These are phyloP conservation scores for Guillardia theta DNA, from an alignment of 78 protist species.

Conservation along the genomic window DNA sequence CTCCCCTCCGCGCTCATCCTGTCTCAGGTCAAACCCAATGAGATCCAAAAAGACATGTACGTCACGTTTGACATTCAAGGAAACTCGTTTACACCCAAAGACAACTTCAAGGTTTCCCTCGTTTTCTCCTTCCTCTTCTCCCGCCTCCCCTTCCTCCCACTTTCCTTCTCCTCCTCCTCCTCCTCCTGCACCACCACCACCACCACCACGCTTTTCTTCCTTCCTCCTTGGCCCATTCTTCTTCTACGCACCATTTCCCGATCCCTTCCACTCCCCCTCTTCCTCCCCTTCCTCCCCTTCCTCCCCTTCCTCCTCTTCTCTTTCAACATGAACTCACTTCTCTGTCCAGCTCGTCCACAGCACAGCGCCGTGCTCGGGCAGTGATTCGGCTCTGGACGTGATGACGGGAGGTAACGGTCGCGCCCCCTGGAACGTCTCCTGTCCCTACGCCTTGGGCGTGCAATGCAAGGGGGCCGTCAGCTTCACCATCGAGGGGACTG, in stretches of 20 bases:
- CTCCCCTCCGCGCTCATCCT: not conserved
- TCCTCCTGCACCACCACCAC: not conserved
- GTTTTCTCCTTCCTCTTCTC: not conserved
- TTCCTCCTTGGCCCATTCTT: not conserved
- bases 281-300: not conserved
- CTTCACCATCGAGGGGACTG: no score
- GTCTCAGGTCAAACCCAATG: not conserved
- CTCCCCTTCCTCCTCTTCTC: not conserved
- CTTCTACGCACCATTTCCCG: not conserved
- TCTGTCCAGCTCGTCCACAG: no score
- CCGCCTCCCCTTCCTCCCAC: not conserved
- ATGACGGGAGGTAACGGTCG: no score
- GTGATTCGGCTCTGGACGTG: no score
- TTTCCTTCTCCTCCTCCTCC: not conserved
- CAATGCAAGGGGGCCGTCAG: no score
- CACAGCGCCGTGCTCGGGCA: no score
- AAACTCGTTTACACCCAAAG: no score
- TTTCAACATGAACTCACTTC: not conserved
- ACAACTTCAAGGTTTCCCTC: not conserved
- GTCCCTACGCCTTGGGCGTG: no score
- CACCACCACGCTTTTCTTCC: not conserved
- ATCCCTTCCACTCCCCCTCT: not conserved
- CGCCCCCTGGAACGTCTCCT: no score
- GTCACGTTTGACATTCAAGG: no score
- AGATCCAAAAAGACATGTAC: no score